Evolutionary conservation across 2,329 filamentous ascomycete species (phyloP), one percentile per base, ranked within the genome.

Genomic region (Cladosporium austrohemisphaericum): DNA sequence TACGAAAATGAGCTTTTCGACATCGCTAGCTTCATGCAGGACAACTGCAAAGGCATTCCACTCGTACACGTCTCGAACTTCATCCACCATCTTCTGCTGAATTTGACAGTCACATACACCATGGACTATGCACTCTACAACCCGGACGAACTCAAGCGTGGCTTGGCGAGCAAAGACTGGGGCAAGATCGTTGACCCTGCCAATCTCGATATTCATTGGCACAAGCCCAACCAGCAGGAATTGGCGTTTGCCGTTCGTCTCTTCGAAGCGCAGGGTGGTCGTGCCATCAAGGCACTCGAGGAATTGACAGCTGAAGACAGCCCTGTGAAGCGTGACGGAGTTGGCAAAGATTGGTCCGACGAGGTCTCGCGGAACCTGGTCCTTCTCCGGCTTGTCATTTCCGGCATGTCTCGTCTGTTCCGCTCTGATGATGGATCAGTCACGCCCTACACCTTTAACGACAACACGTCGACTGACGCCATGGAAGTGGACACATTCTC

Each of bases 301-400:
- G 80, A 84, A 6, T 77, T 98, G n/a, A 94, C 89, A 63, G 84
- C 87, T 54, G 84, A 88, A 37, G 80, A 85, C 28, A 85, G 90
- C 1, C 85, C 83, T 2, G 85, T 97, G 46, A 94, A 90, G 67
- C 81, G 92, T 50, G 92, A 91, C 57, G 93, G 93, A 29, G 95
- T 92, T 66, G 94, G 95, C 59, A 98, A 97, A 69, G 92, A 96
- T 61, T 98, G 93, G 93, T 96, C 92, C 0, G 93, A 98, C 65
- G 94, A 98, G 66, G 85, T 97, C 22, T 92, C 90, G 2, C 78
- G 93, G 49, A 89, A 95, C 57, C 77, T 98, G 50, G 88, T 92
- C 10, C 84, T 96, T 44, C 76, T 98, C 11, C 80, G 92, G 23
- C 77, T 98, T n/a, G 82, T 95, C 36, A 82, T 95, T 20, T 94